A percentile compares a stretch with the other conserved stretches of the same genome.
These are phyloP conservation scores for Taiozyma sp. DNA, from an alignment of 1,139 yeast species.

Conservation along the genomic window DNA sequence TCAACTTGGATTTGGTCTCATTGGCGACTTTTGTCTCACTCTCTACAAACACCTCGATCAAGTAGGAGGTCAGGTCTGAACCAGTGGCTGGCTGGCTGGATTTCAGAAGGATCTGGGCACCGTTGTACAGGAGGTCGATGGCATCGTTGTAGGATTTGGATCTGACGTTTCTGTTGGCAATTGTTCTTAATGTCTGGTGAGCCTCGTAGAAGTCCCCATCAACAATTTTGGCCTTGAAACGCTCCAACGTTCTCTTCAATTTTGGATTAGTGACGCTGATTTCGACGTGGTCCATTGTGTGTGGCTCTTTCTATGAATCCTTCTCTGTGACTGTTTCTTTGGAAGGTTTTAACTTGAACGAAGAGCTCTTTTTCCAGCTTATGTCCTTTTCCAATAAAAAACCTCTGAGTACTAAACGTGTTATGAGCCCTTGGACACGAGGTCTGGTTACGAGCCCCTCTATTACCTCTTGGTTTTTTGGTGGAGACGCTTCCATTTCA, in stretches of 20 bases:
- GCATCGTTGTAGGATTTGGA: constrained; percentile 66
- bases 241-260: constrained; percentile 52
- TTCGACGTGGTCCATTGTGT: constrained; percentile 3
- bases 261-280: constrained; percentile 28
- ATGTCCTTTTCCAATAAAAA: no score
- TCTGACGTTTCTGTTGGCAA: constrained; percentile 78
- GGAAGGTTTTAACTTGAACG: no score
- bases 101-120: constrained; percentile 61
- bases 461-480: not conserved
- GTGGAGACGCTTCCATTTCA: no score
- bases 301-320: no score
- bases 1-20: constrained; percentile 34
- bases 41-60: constrained; percentile 62
- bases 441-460: not conserved
- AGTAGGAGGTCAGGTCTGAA: constrained; percentile 68
- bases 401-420: no score
- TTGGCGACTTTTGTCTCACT: constrained; percentile 42
- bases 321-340: no score
- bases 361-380: no score
- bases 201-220: constrained; percentile 88
- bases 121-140: constrained; percentile 64
- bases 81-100: constrained; percentile 78
- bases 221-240: constrained; percentile 67
- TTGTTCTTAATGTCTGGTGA: constrained; percentile 87
- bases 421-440: no score